A percentile compares a stretch with the other conserved stretches of the same genome.
Evolutionary conservation across 208 protist genomes (phyloP).

Genomic region (Crithidia bombi): DNA sequence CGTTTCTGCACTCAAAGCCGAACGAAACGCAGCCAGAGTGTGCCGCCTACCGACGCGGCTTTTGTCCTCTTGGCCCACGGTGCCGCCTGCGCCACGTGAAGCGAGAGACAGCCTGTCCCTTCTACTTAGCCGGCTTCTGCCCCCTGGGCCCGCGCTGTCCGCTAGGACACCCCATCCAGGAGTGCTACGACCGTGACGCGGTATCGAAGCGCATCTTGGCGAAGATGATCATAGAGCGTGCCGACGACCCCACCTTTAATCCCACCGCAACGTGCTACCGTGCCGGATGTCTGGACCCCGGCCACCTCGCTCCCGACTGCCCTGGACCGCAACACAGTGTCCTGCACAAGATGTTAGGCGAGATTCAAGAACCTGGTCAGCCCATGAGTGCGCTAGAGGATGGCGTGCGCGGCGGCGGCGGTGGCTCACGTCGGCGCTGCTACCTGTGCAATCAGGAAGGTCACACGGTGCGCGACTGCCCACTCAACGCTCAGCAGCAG

Average conservation of each 20-base stretch:
- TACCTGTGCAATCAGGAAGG: constrained; percentile 84
- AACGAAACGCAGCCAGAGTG: constrained; percentile 88
- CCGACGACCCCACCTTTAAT: constrained; percentile 75
- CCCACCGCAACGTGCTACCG: constrained; percentile 79
- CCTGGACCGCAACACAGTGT: constrained; percentile 72
- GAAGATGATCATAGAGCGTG: constrained; percentile 74
- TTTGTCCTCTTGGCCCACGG: constrained; percentile 87
- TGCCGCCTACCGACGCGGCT: constrained; percentile 88
- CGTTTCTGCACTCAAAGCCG: constrained; percentile 92
- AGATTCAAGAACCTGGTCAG: constrained; percentile 81
- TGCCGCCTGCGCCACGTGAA: constrained; percentile 92
- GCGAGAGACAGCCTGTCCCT: constrained; percentile 73
- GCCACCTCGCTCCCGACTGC: constrained; percentile 84
- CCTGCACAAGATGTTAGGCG: constrained; percentile 59
- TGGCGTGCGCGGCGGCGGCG: constrained; percentile 39
- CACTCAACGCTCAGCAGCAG: constrained; percentile 59
- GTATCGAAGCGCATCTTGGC: constrained; percentile 69
- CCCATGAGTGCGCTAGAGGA: constrained; percentile 47
- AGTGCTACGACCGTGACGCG: constrained; percentile 75
- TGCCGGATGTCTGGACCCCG: constrained; percentile 81
- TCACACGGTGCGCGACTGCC: constrained; percentile 78
- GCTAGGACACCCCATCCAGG: constrained; percentile 90
- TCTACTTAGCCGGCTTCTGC: constrained; percentile 96
- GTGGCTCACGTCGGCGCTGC: constrained; percentile 53
- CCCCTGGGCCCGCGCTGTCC: constrained; percentile 94